These are phyloP conservation scores for Parathielavia hyrcaniae DNA, from an alignment of 495 filamentous ascomycete species.

Conservation along the genomic window DNA sequence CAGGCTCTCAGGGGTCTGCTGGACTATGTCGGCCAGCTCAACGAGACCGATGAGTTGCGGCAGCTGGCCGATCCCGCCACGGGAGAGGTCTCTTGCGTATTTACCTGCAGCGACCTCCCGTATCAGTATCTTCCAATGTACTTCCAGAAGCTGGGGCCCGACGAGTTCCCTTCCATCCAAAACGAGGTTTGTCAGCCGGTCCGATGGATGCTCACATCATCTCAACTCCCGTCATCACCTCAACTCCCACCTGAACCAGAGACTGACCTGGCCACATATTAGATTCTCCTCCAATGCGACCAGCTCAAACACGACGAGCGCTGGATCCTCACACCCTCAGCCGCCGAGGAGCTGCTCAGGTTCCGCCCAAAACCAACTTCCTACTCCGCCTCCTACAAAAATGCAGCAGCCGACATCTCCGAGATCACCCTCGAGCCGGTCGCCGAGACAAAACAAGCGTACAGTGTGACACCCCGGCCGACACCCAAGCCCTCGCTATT, in stretches of 20 bases:
- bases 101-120: conserved; percentile 56
- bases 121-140: conserved; percentile 59
- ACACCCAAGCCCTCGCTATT: background rate
- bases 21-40: conserved; percentile 46
- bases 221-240: background rate
- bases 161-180: conserved; percentile 50
- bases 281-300: conserved; percentile 47
- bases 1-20: conserved; percentile 52
- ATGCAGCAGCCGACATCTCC: conserved; percentile 27
- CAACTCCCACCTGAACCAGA: background rate
- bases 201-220: conserved; percentile 14
- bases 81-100: conserved; percentile 51
- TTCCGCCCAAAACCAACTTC: conserved; percentile 29
- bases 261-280: background rate
- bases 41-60: conserved; percentile 38
- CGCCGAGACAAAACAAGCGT: background rate
- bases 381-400: conserved; percentile 29
- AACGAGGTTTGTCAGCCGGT: conserved; percentile 36
- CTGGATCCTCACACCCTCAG: conserved; percentile 40
- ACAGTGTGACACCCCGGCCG: background rate
- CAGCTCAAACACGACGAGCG: conserved; percentile 50
- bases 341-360: conserved; percentile 36
- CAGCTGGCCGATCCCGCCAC: conserved; percentile 41
- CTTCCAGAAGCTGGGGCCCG: conserved; percentile 47
- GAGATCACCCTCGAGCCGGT: conserved; percentile 1